These are phyloP conservation scores for Solanum ossicruentum DNA, from an alignment of 257 asterid species.

Conservation along the genomic window DNA sequence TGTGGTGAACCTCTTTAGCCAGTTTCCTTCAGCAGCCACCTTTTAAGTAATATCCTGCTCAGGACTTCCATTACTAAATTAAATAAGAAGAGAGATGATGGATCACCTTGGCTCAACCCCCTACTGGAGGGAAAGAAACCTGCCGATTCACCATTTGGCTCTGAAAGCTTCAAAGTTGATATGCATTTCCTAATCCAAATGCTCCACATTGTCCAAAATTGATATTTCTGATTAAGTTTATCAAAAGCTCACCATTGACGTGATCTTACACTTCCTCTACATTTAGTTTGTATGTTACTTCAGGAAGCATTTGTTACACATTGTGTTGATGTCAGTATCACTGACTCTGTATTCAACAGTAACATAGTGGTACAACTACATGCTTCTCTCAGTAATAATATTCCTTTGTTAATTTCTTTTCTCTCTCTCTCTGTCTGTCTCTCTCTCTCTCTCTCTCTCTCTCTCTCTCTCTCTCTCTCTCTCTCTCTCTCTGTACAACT, in stretches of 20 bases:
- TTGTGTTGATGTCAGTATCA: neutral
- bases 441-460: neutral
- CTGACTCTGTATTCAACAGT: neutral
- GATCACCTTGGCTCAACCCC: neutral
- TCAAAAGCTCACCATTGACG: neutral
- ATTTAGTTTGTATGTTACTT: neutral
- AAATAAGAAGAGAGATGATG: neutral
- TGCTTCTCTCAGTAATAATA: neutral
- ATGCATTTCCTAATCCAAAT: neutral
- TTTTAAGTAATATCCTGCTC: neutral
- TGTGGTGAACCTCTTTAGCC: neutral
- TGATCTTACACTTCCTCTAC: neutral
- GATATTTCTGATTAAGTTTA: neutral
- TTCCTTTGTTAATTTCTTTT: neutral
- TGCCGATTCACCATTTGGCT: neutral
- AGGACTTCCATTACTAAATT: neutral
- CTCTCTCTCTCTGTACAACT: neutral
- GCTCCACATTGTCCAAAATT: neutral
- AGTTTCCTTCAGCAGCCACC: neutral
- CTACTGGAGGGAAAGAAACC: neutral
- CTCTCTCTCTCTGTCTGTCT: neutral
- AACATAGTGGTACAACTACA: neutral
- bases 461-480: neutral
- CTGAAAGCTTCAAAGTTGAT: neutral
- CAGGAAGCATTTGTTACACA: neutral